Evolutionary conservation across 148 eudicot genomes (phyloP), one percentile per base, ranked within the genome.

Genomic region (Diospyros kaki): DNA sequence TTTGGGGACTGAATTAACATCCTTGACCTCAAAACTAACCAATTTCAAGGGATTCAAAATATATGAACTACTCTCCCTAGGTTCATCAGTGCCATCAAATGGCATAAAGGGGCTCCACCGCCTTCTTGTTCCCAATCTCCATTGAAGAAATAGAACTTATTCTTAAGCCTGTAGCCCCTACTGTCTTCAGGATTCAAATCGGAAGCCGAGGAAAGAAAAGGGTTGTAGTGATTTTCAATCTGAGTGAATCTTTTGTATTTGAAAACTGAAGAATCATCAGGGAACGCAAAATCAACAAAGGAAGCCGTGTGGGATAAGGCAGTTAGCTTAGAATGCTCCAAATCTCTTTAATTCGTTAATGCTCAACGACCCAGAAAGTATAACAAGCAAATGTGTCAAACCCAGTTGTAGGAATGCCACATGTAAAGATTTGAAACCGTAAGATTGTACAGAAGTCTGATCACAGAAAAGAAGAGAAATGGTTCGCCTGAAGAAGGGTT

Each of bases 111-210:
- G 1, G 76, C 71, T 10, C 72, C 76, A 58, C 71, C 58, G 53
- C 46, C 15, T 11, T 78, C 76, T 59, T 78, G 80, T 50, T 44
- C 50, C 76, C 80, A 72, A 58, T 72, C 80, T 44, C 72, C 80
- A 72, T 72, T 39, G 53, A 42, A 72, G 65, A 78, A 78, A 54
- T 66, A 78, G 15, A 78, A 72, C 5, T 72, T 72, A 40, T 72
- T 72, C 48, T 72, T 72, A 4, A 77, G 54, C 42, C 70, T 64
- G 28, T 53, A 54, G 38, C 70, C 39, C 18, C 56, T 64, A 64
- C 40, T 44, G 55, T 77, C 51, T 53, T 72, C 70, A 9, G 39
- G 69, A 58, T 78, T 59, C 60, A 78, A 43, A 72, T 72, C 66
- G 17, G 59, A 78, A 55, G 81, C 71, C 46, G 18, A 55, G 18